Conservation (phyloP, 2,329 filamentous ascomycete species). For the Corynespora cassiicola region DNA sequence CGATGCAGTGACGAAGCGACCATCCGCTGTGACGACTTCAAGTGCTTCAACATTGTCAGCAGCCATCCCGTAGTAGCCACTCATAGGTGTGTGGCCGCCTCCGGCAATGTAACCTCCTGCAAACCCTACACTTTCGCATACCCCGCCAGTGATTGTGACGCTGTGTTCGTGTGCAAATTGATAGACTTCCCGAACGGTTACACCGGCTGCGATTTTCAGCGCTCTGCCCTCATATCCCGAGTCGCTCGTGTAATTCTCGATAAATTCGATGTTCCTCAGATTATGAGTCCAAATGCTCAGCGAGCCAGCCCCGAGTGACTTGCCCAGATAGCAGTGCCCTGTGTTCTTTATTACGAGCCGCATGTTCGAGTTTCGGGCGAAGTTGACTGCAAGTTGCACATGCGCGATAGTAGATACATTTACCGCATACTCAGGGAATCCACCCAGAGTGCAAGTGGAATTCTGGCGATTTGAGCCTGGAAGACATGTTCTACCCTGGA, state of each 20-base stretch:
- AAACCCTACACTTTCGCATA: conserved; percentile 56
- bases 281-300: conserved; percentile 27
- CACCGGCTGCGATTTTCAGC: conserved; percentile 33
- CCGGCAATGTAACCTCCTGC: conserved; percentile 41
- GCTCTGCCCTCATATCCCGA: conserved; percentile 22
- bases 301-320: conserved; percentile 20
- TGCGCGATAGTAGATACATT: conserved; percentile 15
- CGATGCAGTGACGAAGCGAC: conserved; percentile 24
- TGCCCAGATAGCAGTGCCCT: conserved; percentile 35
- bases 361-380: conserved; percentile 29
- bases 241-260: conserved; percentile 13
- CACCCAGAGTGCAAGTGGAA: conserved; percentile 15
- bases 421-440: conserved; percentile 13
- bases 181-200: conserved; percentile 28
- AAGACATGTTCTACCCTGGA: conserved; percentile 15
- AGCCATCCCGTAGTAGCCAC: conserved; percentile 47
- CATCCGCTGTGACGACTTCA: conserved; percentile 30
- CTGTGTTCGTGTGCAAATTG: conserved; percentile 21
- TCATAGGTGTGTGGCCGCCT: conserved; percentile 61
- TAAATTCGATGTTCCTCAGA: conserved; percentile 23
- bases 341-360: conserved; percentile 37
- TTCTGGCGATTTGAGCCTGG: conserved; percentile 6
- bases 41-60: conserved; percentile 29
- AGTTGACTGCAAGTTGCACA: conserved; percentile 20
- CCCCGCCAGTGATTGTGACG: conserved; percentile 25